A percentile compares a stretch with the other conserved stretches of the same genome.
phyloP scores from a whole-genome alignment of 768 basidiomycete species.

The Boletus edulis region DNA sequence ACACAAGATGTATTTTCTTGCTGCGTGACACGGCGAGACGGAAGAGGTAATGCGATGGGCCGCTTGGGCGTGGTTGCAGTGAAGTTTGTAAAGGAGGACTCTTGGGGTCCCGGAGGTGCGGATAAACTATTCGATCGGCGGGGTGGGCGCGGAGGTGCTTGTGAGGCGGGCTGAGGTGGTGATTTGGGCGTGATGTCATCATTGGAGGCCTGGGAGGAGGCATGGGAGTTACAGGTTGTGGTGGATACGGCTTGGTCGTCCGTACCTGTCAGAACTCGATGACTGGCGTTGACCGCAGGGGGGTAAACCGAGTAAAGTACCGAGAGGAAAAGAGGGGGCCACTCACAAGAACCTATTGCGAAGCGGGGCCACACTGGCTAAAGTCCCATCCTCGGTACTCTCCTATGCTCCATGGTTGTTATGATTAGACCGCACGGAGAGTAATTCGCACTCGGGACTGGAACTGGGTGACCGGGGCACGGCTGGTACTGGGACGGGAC shows the following conservation, averaged over 20 bases:
- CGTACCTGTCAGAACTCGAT: neutral
- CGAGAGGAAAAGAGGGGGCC: neutral
- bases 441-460: constrained; percentile 20
- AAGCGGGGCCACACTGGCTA: constrained; percentile 39
- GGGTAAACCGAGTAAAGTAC: neutral
- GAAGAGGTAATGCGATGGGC: constrained; percentile 38
- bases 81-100: neutral
- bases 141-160: constrained; percentile 21
- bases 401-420: constrained; percentile 6
- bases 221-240: constrained; percentile 19
- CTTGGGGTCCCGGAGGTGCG: neutral
- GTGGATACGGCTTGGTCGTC: constrained; percentile 7
- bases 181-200: constrained; percentile 22
- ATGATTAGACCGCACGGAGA: neutral
- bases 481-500: constrained; percentile 46
- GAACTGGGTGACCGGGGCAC: constrained; percentile 16
- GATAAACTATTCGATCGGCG: constrained; percentile 10
- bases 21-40: constrained; percentile 29
- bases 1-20: constrained; percentile 33
- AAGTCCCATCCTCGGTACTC: constrained; percentile 12
- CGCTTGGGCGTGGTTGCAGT: constrained; percentile 12
- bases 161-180: constrained; percentile 19
- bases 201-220: constrained; percentile 12
- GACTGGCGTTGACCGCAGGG: no score
- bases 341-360: constrained; percentile 51